Base-by-base conservation (phyloP, 768 basidiomycete genomes). In the Agaricus blazei region DNA sequence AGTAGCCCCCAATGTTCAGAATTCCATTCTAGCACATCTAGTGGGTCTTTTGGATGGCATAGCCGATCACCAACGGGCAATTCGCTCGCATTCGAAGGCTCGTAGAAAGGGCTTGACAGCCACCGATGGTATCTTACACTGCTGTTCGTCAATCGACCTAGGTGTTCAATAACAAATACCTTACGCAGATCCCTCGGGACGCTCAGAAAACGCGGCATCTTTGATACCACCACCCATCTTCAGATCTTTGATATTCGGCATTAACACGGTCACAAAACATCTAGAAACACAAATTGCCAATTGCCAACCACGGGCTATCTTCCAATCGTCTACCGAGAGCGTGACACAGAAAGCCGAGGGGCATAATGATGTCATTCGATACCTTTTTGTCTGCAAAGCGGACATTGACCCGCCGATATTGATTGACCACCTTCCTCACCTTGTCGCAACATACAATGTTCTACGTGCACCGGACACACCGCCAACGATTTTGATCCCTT, bases 381-480 rank as follows among this genome's bases (percentile, higher is more conserved):
- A 77, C 46, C 72, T 94, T 27, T 79, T 93, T 57, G 86, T 84
- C 36, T 94, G 91, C 66, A 76, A 78, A 42, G 81, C 80, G 31
- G 92, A 93, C 62, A 69, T 93, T 55, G 81, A 92, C 64, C 88
- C 91, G 9, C 76, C 84, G 8, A 70, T 83, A 15, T 71, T 93
- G 48, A 73, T 92, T 50, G 82, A 81, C 46, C 91, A 94, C 67
- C 67, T 94, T 23, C 90, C 87, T 9, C 80, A 84, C 61, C 75
- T 93, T 36, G 81, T 90, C 4, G 91, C 92, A 0, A 79, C 87
- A 0, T 88, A 77, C 65, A 94, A 93, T 68, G 81, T 85, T 26
- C 60, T 68, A 11, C 47, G 54, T 11, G 40, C 23, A 23, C 9
- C 46, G 34, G 29, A 56, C 37, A 11, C 28, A 37, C 65, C 58